Conservation (phyloP, 305 asterid species). For the Solanum hybrid region DNA sequence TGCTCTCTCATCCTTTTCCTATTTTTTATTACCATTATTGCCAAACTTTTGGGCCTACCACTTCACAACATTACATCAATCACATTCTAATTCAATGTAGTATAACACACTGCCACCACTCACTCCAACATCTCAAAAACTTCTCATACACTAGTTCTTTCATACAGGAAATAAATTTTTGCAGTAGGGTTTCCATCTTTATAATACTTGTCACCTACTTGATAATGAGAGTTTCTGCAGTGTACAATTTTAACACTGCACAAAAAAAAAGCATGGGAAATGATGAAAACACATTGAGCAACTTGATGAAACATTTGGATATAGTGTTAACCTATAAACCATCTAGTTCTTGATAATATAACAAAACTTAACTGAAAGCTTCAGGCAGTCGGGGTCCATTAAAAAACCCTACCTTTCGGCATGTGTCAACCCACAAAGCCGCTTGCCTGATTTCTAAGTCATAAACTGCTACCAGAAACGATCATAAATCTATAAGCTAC, state of each 20-base stretch:
- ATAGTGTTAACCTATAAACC: background rate
- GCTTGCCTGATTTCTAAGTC: background rate
- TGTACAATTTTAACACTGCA: background rate
- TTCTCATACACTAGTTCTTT: background rate
- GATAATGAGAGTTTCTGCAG: background rate
- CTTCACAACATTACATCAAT: background rate
- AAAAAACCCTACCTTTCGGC: background rate
- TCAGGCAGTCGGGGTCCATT: background rate
- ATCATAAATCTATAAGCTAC: conserved; percentile 3
- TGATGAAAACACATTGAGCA: background rate
- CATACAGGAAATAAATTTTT: background rate
- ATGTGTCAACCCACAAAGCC: background rate
- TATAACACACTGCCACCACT: background rate
- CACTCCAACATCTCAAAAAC: background rate
- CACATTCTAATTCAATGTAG: background rate
- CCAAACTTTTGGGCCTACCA: conserved; percentile 1
- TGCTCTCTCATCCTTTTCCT: background rate
- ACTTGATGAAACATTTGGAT: background rate
- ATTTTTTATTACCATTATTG: conserved; percentile 1
- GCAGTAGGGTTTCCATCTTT: background rate
- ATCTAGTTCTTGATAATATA: background rate
- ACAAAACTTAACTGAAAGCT: background rate
- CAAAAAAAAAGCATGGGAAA: background rate
- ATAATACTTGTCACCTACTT: background rate
- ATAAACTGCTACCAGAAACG: background rate